These are phyloP conservation scores for Fusarium pseudoanthophilum DNA, from an alignment of 2,329 filamentous ascomycete genomes.

Conservation along the genomic window DNA sequence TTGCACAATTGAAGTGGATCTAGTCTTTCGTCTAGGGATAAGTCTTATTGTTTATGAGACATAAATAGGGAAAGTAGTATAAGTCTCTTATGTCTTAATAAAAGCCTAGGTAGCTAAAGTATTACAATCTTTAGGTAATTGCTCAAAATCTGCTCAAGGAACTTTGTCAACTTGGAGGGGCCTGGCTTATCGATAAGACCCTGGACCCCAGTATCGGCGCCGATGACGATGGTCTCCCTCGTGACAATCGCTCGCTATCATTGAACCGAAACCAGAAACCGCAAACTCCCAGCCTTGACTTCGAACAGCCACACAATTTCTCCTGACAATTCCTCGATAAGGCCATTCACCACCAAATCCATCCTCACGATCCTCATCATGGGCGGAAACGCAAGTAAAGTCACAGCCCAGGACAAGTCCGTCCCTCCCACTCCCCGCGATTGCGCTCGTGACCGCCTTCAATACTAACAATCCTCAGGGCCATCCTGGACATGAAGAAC, in stretches of 20 bases:
- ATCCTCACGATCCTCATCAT: conserved; percentile 49
- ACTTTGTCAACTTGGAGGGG: conserved; percentile 12
- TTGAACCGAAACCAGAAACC: conserved; percentile 1
- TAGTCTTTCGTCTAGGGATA: too few relatives aligned
- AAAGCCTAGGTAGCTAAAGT: too few relatives aligned
- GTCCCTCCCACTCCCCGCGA: conserved; percentile 41
- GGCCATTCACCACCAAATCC: conserved; percentile 3
- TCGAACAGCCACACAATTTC: conserved; percentile 1
- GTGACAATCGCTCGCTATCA: conserved; percentile 38
- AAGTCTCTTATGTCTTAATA: too few relatives aligned
- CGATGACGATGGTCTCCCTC: conserved; percentile 45
- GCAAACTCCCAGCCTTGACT: neutral
- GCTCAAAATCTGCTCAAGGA: neutral
- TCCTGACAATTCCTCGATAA: neutral
- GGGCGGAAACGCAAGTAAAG: conserved; percentile 67
- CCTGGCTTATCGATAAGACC: conserved; percentile 43
- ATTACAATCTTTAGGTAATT: neutral
- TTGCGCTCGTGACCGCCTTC: conserved; percentile 31
- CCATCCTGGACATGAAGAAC: conserved; percentile 96
- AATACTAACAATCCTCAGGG: conserved; percentile 63
- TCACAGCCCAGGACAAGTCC: conserved; percentile 85
- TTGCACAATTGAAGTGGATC: neutral
- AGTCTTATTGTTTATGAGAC: too few relatives aligned
- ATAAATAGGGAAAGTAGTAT: too few relatives aligned
- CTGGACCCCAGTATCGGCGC: conserved; percentile 22